Base-by-base conservation (phyloP, 164 flowering plant species). In the Paratinospora sagittata region DNA sequence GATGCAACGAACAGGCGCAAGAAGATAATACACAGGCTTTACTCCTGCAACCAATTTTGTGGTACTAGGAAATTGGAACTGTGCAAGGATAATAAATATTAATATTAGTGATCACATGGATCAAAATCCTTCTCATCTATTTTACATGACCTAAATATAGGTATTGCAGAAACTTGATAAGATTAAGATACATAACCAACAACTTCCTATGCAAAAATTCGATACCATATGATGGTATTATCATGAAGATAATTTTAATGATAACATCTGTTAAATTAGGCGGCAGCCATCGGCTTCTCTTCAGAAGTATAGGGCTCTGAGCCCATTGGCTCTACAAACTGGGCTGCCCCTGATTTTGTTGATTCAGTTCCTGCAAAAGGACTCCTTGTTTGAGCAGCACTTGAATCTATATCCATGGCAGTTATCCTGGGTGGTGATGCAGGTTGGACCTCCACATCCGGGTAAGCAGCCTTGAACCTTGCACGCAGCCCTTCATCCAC, bases 401-500 rank as follows among this genome's bases (percentile, higher is more conserved):
- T 76, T 6, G 89, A 66, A 68, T 92, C 96, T 24, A 85, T 69
- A 55, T 95, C 99, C 91, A 88, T 89, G 67, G 89, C 82, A 58
- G 92, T 84, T 62, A 83, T 70, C 78, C 95, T 82, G 0, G 96
- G 98, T 49, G 99, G 97, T 30, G 99, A 91, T 36, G 86, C 11
- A 0, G 99, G 99, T 70, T 93, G 92, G 67, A 96, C 93, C 82
- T 87, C 96, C 65, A 92, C 89, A 39, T 96, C 97, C 52, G 99
- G 96, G 74, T 96, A 96, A 21, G 98, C 98, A 77, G 99, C 99
- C 83, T 90, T 96, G 71, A 91, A 96, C 73, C 99, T 83, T 63
- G 97, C 98, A 23, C 97, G 77, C 43, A 96, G 82, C 49, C 99
- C 99, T 70, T 96, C 99, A 78, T 93, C 95, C 14, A 96, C 95